phyloP scores from a whole-genome alignment of 2,329 filamentous ascomycete species.

The Botrytis byssoidea region DNA sequence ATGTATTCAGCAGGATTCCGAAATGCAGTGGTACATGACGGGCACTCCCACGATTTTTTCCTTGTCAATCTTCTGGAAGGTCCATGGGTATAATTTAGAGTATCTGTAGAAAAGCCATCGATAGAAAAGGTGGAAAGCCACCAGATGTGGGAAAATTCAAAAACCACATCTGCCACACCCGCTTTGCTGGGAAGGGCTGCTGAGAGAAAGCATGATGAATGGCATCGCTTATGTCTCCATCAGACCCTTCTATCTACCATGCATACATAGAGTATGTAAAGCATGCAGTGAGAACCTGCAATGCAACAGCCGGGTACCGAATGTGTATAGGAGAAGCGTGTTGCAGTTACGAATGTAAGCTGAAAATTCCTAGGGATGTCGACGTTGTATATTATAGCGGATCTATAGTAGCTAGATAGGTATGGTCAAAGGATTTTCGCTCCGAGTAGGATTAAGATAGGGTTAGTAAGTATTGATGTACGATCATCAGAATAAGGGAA shows the following conservation, averaged over 20 bases:
- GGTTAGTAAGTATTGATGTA: background rate
- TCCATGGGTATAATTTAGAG: background rate
- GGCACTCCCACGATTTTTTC: background rate
- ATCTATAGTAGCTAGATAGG: background rate
- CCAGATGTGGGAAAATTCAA: background rate
- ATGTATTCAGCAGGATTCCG: background rate
- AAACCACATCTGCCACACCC: constrained; percentile 14
- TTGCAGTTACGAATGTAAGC: constrained; percentile 3
- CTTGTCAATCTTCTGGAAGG: constrained; percentile 1
- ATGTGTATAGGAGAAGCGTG: constrained; percentile 6
- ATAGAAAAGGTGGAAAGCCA: background rate
- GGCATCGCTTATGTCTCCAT: constrained; percentile 9
- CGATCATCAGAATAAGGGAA: background rate
- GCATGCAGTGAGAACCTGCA: background rate
- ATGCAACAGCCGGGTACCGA: constrained; percentile 9
- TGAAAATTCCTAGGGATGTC: background rate
- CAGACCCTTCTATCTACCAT: background rate
- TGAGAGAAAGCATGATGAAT: background rate
- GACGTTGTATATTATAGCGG: background rate
- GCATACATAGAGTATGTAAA: background rate
- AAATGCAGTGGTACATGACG: background rate
- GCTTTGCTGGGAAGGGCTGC: constrained; percentile 10
- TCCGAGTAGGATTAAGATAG: background rate
- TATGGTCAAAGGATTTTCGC: background rate
- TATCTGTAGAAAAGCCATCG: background rate